Base-by-base conservation (phyloP, 495 filamentous ascomycete species). In the Baudoinia panamericana region DNA sequence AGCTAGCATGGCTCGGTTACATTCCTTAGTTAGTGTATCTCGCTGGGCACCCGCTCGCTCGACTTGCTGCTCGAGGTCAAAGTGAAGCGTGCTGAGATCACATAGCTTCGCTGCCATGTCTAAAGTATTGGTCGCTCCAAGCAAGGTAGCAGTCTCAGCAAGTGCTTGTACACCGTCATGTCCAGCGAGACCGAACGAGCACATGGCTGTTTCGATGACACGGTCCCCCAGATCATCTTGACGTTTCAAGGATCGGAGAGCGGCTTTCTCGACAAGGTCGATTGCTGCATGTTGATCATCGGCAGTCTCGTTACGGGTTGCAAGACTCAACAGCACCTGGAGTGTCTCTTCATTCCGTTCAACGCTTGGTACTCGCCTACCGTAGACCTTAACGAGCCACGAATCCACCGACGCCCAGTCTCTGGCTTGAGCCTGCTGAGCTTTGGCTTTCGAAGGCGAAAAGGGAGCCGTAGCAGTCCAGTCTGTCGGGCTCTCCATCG, bases 291-390 rank as follows among this genome's bases (percentile, higher is more conserved):
- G 66, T 50, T 85, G 76, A 44, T 93, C 84, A 48, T 93, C 83
- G 13, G 84, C 85, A 7, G 73, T 57, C 52, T 93, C 84, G 63
- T 90, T 93, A 27, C 75, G 69, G 8, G 75, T 65, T 17, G 82
- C 78, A 8, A 95, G 67, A 12, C 79, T 72, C 7, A 92, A 69
- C 4, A 95, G 65, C 4, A 73, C 76, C 37, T 74, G 77, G 18
- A 95, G 67, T 1, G 86, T 93, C 41, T 85, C 81, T 31, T 75
- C 68, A 54, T 88, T 93, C 50, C 83, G 76, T 60, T 95, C 87
- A 58, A 93, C 90, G 4, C 65, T 49, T 1, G 78, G 79, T 1
- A 75, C 51, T 2, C 67, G 64, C 31, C 70, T 69, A 1, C 67
- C 60, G 54, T 78, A 86, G 48, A 82, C 77, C 33, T 69, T 65